Conservation (phyloP, 352 stramenopile genomes). For the Pythium vanterpoolii region DNA sequence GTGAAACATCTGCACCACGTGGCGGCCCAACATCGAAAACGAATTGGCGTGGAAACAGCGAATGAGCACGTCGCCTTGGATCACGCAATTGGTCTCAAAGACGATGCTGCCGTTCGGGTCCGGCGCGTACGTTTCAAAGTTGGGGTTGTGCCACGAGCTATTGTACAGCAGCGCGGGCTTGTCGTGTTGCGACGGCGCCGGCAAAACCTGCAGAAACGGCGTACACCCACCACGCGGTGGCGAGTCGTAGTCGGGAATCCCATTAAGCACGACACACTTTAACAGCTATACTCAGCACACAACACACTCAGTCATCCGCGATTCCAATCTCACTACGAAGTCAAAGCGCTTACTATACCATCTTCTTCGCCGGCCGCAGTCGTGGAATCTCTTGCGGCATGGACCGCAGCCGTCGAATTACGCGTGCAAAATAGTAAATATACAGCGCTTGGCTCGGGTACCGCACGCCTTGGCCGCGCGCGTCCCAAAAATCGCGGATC, state of each 20-base stretch:
- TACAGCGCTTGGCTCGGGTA: slow-evolving; percentile 83
- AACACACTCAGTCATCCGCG: neutral
- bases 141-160: slow-evolving; percentile 31
- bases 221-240: slow-evolving; percentile 34
- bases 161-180: slow-evolving; percentile 31
- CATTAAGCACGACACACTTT: slow-evolving; percentile 55
- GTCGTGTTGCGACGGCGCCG: slow-evolving; percentile 26
- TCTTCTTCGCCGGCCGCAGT: slow-evolving; percentile 51
- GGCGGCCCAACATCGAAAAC: slow-evolving; percentile 67
- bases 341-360: slow-evolving; percentile 22
- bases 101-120: slow-evolving; percentile 24
- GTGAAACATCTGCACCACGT: slow-evolving; percentile 85
- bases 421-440: slow-evolving; percentile 87
- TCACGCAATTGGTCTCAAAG: slow-evolving; percentile 61
- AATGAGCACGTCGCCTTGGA: slow-evolving; percentile 70
- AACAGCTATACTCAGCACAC: slow-evolving; percentile 29
- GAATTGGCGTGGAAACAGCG: slow-evolving; percentile 74
- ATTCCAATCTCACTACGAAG: neutral
- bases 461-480: slow-evolving; percentile 72
- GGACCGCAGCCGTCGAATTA: slow-evolving; percentile 43
- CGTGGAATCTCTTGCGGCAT: slow-evolving; percentile 57
- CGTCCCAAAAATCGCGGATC: slow-evolving; percentile 76
- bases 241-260: slow-evolving; percentile 75
- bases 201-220: slow-evolving; percentile 28
- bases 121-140: slow-evolving; percentile 28